A percentile compares a stretch with the other conserved stretches of the same genome.
Conservation (phyloP, 129 eudicot species). For the Flaveria sonorensis region DNA sequence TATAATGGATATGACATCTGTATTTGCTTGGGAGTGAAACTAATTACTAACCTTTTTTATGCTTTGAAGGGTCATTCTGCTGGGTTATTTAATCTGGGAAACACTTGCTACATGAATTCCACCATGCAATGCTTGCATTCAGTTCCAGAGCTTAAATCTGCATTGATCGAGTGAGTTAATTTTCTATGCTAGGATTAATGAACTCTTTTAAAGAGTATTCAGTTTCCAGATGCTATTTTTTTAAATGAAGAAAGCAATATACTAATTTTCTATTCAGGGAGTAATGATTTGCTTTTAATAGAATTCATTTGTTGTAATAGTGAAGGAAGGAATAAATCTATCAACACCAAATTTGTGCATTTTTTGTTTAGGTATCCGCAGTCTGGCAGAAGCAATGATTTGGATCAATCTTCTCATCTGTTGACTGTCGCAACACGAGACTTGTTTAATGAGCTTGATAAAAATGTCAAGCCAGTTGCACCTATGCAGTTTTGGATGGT, state of each 20-base stretch:
- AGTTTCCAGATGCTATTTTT: slow-evolving; percentile 19
- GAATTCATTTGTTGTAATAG: not conserved
- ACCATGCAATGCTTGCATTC: slow-evolving; percentile 94
- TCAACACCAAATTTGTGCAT: not conserved
- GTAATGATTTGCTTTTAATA: not conserved
- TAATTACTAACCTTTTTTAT: not conserved
- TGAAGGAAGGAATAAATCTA: slow-evolving; percentile 12
- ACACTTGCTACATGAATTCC: slow-evolving; percentile 98
- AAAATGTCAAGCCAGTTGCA: slow-evolving; percentile 90
- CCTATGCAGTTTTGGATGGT: slow-evolving; percentile 98
- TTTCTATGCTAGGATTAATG: slow-evolving; percentile 14
- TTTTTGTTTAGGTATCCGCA: slow-evolving; percentile 66
- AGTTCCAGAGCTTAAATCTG: slow-evolving; percentile 96
- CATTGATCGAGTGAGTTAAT: slow-evolving; percentile 63
- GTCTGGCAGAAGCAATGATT: slow-evolving; percentile 65
- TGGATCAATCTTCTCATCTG: slow-evolving; percentile 88
- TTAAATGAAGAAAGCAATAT: not conserved
- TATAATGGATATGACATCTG: slow-evolving; percentile 18
- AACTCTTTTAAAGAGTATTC: slow-evolving; percentile 10
- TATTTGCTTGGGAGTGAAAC: slow-evolving; percentile 1
- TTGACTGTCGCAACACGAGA: slow-evolving; percentile 93
- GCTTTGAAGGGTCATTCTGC: slow-evolving; percentile 86
- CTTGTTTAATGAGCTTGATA: slow-evolving; percentile 86
- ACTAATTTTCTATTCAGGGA: slow-evolving; percentile 13
- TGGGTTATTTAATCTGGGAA: slow-evolving; percentile 88